Conservation (phyloP, 2,329 filamentous ascomycete genomes). For the Aspergillus transmontanensis region DNA sequence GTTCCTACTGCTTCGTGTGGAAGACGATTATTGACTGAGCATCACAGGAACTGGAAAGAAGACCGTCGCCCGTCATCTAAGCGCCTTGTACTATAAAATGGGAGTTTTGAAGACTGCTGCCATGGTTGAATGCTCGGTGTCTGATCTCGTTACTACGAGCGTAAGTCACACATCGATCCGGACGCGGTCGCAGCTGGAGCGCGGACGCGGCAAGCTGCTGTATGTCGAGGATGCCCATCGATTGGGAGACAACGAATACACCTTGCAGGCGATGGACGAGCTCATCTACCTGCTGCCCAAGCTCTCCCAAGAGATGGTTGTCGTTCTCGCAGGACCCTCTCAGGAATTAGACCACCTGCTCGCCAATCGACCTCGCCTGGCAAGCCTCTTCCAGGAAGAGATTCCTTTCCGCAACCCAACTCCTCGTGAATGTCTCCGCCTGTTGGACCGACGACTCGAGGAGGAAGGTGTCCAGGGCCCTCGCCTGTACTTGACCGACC, state of each 20-base stretch:
- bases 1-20: neutral
- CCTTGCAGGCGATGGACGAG: conserved; percentile 17
- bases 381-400: conserved; percentile 23
- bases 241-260: conserved; percentile 16
- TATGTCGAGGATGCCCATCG: conserved; percentile 24
- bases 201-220: conserved; percentile 18
- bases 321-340: conserved; percentile 20
- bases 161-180: conserved; percentile 12
- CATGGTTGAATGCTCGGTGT: conserved; percentile 20
- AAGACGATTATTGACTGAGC: neutral
- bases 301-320: conserved; percentile 17
- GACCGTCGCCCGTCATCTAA: conserved; percentile 19
- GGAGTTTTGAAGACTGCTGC: conserved; percentile 17
- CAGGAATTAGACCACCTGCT: conserved; percentile 23
- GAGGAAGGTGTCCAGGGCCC: conserved; percentile 17
- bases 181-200: conserved; percentile 16
- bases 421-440: conserved; percentile 21
- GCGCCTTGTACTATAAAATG: conserved; percentile 25
- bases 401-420: conserved; percentile 24
- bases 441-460: conserved; percentile 20
- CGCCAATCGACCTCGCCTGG: conserved; percentile 20
- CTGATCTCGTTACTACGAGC: conserved; percentile 14
- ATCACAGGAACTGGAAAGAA: conserved; percentile 19
- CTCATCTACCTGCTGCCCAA: conserved; percentile 21
- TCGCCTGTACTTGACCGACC: conserved; percentile 18